Evolutionary conservation across 106 monocot genomes (phyloP).

Genomic region (Acanthochlamys bracteata): DNA sequence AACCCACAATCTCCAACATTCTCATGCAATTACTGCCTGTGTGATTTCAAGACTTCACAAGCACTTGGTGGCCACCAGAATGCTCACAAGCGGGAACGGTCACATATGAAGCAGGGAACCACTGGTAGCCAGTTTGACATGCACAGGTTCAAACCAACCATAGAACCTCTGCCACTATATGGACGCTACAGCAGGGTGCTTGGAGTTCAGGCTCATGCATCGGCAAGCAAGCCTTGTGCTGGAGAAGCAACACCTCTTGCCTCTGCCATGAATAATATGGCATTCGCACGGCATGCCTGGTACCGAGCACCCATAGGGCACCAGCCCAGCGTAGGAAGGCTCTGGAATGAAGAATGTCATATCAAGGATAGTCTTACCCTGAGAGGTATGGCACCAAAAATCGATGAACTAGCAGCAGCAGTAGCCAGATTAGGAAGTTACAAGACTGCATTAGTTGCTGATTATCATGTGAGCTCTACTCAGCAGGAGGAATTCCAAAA

Average conservation of each 20-base stretch:
- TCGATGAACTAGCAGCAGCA: no score
- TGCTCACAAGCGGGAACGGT: slow-evolving; percentile 17
- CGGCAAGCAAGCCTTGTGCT: neutral
- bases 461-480: neutral
- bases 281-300: neutral
- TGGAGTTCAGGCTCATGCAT: neutral
- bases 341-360: neutral
- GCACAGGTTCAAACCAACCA: neutral
- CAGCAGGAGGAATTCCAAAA: neutral
- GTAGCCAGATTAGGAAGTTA: neutral
- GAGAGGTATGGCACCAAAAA: no score
- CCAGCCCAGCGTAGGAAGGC: neutral
- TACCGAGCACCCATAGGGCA: neutral
- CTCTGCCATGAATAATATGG: neutral
- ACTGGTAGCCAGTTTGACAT: neutral
- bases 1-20: neutral
- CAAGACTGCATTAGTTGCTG: neutral
- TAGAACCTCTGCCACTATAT: neutral
- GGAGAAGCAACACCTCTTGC: neutral
- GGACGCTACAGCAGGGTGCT: neutral
- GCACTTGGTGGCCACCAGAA: slow-evolving; percentile 18
- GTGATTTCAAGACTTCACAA: slow-evolving; percentile 13
- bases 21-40: slow-evolving; percentile 13
- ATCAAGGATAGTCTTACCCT: neutral
- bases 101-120: slow-evolving; percentile 2